These are phyloP conservation scores for Pascua guehoae DNA, from an alignment of 1,284 basidiomycete genomes.

Conservation along the genomic window DNA sequence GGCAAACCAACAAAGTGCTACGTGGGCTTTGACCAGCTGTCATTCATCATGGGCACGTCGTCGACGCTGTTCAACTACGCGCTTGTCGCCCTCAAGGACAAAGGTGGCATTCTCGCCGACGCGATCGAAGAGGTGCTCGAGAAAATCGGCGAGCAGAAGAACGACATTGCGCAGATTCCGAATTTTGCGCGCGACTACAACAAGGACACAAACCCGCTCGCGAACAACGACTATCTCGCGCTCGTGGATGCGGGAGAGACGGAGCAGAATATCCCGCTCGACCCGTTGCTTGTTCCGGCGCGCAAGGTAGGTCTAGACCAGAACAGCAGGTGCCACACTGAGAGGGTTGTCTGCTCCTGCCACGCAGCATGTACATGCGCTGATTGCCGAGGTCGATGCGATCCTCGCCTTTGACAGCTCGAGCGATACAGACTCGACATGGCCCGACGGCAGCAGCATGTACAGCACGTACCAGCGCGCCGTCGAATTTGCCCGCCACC, in stretches of 20 bases:
- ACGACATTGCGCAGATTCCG: conserved; percentile 51
- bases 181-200: conserved; percentile 36
- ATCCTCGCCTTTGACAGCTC: conserved; percentile 56
- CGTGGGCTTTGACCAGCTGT: conserved; percentile 47
- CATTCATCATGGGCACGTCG: conserved; percentile 51
- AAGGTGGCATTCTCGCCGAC: conserved; percentile 25
- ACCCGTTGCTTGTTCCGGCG: conserved; percentile 53
- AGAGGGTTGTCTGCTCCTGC: too few species aligned
- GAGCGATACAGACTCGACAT: conserved; percentile 52
- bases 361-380: too few species aligned
- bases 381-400: conserved; percentile 47
- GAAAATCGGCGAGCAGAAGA: conserved; percentile 38
- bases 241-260: conserved; percentile 54
- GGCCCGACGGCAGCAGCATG: conserved; percentile 55
- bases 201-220: conserved; percentile 44
- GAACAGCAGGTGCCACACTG: too few species aligned
- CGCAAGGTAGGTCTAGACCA: conserved; percentile 25
- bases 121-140: conserved; percentile 37
- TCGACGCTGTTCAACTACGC: conserved; percentile 45
- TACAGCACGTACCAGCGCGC: conserved; percentile 39
- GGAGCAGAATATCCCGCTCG: conserved; percentile 54
- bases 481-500: conserved; percentile 23
- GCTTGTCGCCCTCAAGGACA: conserved; percentile 21
- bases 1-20: conserved; percentile 43
- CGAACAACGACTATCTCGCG: conserved; percentile 40